These are phyloP conservation scores for Boletus huronensis DNA, from an alignment of 768 basidiomycete genomes.

Conservation along the genomic window DNA sequence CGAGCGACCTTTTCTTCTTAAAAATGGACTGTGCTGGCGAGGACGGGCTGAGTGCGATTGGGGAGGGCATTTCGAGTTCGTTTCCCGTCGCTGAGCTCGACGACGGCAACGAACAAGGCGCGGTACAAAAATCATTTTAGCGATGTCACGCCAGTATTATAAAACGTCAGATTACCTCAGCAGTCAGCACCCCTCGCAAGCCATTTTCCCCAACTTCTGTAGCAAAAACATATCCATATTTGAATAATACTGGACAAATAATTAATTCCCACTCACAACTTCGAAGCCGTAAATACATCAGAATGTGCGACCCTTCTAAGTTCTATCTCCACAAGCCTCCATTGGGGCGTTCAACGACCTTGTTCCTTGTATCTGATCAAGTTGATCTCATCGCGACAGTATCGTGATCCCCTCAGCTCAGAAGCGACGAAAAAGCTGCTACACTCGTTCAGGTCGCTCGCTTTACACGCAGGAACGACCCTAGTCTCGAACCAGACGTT, in stretches of 20 bases:
- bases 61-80: constrained; percentile 44
- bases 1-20: constrained; percentile 50
- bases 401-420: no score
- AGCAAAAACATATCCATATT: neutral
- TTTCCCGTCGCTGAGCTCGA: constrained; percentile 7
- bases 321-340: neutral
- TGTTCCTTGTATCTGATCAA: neutral
- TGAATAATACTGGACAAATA: neutral
- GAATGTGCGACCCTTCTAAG: neutral
- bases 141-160: constrained; percentile 20
- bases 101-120: constrained; percentile 13
- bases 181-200: constrained; percentile 7
- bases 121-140: constrained; percentile 4
- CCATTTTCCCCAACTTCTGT: neutral
- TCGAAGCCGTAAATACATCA: neutral
- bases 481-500: neutral
- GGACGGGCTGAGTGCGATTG: constrained; percentile 58
- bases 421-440: no score
- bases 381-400: neutral
- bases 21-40: constrained; percentile 55
- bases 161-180: constrained; percentile 24
- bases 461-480: neutral
- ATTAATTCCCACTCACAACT: neutral
- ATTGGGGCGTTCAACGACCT: neutral
- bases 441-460: neutral